Conservation (phyloP, 176 grass and related monocot species). For the Oryza coarctata region DNA sequence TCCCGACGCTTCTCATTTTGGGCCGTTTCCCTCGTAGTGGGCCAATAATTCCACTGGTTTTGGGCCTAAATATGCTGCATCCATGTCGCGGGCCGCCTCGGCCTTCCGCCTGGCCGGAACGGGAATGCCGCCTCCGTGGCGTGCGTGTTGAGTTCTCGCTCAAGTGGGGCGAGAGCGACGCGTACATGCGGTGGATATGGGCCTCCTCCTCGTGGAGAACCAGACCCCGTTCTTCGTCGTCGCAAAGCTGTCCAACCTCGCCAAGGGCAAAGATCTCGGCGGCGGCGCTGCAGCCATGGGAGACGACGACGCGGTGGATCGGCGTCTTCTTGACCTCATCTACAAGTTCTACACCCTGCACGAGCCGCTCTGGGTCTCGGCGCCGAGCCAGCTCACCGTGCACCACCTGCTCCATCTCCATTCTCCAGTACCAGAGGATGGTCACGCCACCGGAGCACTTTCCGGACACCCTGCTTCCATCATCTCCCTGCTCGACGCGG, state of each 20-base stretch:
- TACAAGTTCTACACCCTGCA: not conserved
- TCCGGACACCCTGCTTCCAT: not conserved
- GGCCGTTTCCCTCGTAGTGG: too few species aligned
- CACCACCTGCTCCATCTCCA: conserved; percentile 22
- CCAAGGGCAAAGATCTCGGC: not conserved
- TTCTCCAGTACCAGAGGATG: conserved; percentile 20
- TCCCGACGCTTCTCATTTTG: too few species aligned
- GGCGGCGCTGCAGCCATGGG: not conserved
- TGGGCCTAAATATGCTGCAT: too few species aligned
- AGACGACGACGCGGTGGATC: not conserved
- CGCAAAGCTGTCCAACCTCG: conserved; percentile 1
- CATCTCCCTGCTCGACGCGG: not conserved
- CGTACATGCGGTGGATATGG: not conserved
- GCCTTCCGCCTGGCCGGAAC: too few species aligned
- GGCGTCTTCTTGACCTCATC: not conserved
- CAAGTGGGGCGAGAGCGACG: not conserved
- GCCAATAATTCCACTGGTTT: too few species aligned
- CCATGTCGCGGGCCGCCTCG: too few species aligned
- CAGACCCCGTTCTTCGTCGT: not conserved
- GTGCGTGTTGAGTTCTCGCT: conserved; percentile 15
- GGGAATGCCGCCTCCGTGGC: too few species aligned
- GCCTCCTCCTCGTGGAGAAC: not conserved
- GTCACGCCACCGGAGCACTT: not conserved
- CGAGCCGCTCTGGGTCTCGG: not conserved
- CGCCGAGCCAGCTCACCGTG: not conserved